phyloP scores from a whole-genome alignment of 2,329 filamentous ascomycete species.

The Tolypocladium sp. region DNA sequence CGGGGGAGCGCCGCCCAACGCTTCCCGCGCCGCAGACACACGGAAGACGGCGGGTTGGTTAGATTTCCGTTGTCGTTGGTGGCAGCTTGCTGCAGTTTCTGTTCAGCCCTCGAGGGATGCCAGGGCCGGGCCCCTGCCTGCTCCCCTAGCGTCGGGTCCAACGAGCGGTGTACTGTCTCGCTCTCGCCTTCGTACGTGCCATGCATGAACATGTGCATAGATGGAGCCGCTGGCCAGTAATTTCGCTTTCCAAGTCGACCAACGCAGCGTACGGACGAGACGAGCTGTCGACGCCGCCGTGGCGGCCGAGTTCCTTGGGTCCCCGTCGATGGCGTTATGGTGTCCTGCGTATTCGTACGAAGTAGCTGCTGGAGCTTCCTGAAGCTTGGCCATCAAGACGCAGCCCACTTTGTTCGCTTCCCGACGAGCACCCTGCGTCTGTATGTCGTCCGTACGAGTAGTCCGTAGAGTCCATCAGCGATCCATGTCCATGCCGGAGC shows the following conservation, averaged over 20 bases:
- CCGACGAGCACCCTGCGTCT: neutral
- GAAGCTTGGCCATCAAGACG: neutral
- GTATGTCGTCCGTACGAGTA: neutral
- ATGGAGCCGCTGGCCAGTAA: neutral
- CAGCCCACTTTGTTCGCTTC: neutral
- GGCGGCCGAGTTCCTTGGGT: neutral
- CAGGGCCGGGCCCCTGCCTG: neutral
- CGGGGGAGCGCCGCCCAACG: neutral
- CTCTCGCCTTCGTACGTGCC: neutral
- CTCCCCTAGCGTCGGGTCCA: neutral
- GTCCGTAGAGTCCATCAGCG: neutral
- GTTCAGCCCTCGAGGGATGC: neutral
- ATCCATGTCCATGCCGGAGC: too few species aligned
- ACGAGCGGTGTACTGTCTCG: slow-evolving; percentile 1
- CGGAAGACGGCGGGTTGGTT: neutral
- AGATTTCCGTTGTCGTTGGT: neutral
- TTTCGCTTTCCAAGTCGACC: neutral
- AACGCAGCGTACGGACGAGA: neutral
- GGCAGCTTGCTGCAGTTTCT: neutral
- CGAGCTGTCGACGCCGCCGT: neutral
- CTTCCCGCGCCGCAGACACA: neutral
- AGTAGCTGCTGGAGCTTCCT: neutral
- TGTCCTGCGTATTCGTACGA: neutral
- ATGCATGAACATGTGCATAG: slow-evolving; percentile 1
- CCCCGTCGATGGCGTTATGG: neutral